Evolutionary conservation across 1,284 basidiomycete genomes (phyloP).

Genomic region (Cryptococcus wingfieldii): DNA sequence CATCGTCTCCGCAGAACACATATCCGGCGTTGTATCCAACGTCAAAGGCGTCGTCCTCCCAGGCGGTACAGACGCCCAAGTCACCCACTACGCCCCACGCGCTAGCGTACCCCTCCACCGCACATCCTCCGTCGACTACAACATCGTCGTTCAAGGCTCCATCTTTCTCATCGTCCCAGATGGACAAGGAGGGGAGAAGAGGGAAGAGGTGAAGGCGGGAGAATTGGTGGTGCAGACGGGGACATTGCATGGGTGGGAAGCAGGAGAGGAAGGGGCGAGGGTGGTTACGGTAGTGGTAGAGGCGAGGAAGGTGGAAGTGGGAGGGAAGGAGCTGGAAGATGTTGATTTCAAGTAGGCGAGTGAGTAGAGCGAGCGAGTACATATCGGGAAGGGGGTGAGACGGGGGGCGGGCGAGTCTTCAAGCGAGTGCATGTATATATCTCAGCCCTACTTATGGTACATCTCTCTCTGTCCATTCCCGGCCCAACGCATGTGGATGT

Average conservation of each 20-base stretch:
- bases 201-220: slow-evolving; percentile 35
- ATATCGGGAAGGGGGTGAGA: background rate
- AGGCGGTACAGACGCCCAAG: slow-evolving; percentile 37
- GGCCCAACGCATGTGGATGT: too few species aligned
- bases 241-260: slow-evolving; percentile 47
- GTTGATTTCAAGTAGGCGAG: slow-evolving; percentile 25
- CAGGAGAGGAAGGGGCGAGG: slow-evolving; percentile 39
- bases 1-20: slow-evolving; percentile 15
- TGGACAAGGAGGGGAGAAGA: slow-evolving; percentile 21
- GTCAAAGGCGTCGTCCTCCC: slow-evolving; percentile 29
- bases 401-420: background rate
- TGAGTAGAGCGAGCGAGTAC: too few species aligned
- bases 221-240: slow-evolving; percentile 46
- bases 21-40: slow-evolving; percentile 15
- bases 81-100: slow-evolving; percentile 40
- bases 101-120: slow-evolving; percentile 37
- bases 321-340: slow-evolving; percentile 30
- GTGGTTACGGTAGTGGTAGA: slow-evolving; percentile 42
- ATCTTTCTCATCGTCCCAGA: slow-evolving; percentile 35
- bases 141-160: slow-evolving; percentile 35
- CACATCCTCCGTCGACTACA: slow-evolving; percentile 44
- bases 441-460: too few species aligned
- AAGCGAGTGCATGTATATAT: background rate
- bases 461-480: too few species aligned
- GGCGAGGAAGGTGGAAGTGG: slow-evolving; percentile 34